Conservation (phyloP, 805 yeast genomes). For the Ogataea methylovora region DNA sequence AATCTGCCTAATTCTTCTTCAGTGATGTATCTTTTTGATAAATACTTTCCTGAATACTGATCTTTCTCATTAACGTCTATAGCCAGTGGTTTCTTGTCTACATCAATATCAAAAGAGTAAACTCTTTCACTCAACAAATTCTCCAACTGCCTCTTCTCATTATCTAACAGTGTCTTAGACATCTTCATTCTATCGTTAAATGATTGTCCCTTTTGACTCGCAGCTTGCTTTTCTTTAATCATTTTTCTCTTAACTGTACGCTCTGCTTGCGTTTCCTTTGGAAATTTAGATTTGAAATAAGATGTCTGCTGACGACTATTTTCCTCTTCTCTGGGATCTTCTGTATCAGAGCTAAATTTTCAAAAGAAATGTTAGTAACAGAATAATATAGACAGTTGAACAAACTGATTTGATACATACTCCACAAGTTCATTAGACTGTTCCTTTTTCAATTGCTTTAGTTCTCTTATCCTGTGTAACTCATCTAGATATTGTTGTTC, state of each 20-base stretch:
- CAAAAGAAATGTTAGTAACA: not conserved
- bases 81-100: constrained; percentile 18
- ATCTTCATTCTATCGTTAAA: not conserved
- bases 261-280: not conserved
- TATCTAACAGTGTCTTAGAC: not conserved
- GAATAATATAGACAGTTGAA: not conserved
- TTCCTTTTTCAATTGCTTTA: constrained; percentile 11
- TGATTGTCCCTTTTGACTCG: too few species aligned
- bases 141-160: constrained; percentile 8
- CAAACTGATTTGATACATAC: not conserved
- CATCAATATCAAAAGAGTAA: constrained; percentile 28
- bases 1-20: constrained; percentile 25
- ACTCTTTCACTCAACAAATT: constrained; percentile 28
- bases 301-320: constrained; percentile 8
- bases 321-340: constrained; percentile 15
- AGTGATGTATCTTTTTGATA: constrained; percentile 41
- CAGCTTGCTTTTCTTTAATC: not conserved
- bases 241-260: not conserved
- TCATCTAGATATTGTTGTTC: constrained; percentile 16
- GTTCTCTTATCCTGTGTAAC: constrained; percentile 11
- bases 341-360: constrained; percentile 20
- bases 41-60: constrained; percentile 32
- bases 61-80: constrained; percentile 36
- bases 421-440: constrained; percentile 9
- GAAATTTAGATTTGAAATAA: constrained; percentile 7